Base-by-base conservation (phyloP, 2,329 filamentous ascomycete species). In the Chaetothyriales sp. region DNA sequence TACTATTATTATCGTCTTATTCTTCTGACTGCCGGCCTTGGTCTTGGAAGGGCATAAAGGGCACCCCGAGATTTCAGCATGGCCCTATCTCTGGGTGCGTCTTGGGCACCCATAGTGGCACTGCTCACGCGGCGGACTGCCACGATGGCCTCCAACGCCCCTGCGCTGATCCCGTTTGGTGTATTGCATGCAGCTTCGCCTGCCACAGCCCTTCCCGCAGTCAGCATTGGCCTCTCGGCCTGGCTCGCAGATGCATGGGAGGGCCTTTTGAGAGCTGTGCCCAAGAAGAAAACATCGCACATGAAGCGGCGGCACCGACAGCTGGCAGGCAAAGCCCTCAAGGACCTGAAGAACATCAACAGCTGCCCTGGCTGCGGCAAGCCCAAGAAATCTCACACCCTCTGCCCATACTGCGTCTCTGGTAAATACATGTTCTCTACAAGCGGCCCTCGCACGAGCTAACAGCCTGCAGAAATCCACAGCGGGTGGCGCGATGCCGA, bases 281-380 rank as follows among this genome's bases (percentile, higher is more conserved):
- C 92, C 4, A 98, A 98, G 78, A 97, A 95, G 74, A 98, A 97
- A 79, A 94, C 89, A 33, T 95, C 90, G 44, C 88, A 98, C 69
- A 87, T 87, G 75, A 95, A 92, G 74, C 95, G 89, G 77, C 80
- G 92, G 61, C 83, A 89, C 65, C 81, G 94, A 63, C 89, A 94
- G 66, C 85, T 97, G 83, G 90, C 89, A 20, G 92, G 92, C 64
- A 98, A 98, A 73, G 90, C 83, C 45, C 70, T 98, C 61, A 86
- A 95, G 72, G 92, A 98, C 66, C 82, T 94, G 53, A 92, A 85
- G 57, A 79, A 80, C 50, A 71, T 98, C 61, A 94, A 89, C 72
- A 86, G 81, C 64, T 98, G 92, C 66, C 86, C 90, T 0, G 86
- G 82, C 13, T 98, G 92, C 63, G 94, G 92, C 47, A 79, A 85